Evolutionary conservation across 768 basidiomycete genomes (phyloP).

Genomic region (Floccularia luteovirens): DNA sequence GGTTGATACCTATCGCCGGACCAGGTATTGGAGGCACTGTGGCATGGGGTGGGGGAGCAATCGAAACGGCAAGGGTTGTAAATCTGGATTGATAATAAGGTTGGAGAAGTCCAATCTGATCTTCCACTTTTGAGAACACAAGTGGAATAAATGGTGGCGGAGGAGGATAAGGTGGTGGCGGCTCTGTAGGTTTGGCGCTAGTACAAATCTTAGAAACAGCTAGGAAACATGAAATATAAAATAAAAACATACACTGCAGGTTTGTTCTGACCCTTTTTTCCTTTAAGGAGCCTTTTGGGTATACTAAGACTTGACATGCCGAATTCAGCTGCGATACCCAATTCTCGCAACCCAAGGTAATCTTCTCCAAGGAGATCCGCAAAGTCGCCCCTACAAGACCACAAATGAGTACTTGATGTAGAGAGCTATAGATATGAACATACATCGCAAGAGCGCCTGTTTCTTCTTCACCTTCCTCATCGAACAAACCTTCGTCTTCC

Average conservation of each 20-base stretch:
- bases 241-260: constrained; percentile 39
- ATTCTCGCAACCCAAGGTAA: constrained; percentile 81
- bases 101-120: constrained; percentile 83
- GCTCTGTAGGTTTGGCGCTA: constrained; percentile 63
- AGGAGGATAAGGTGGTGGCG: constrained; percentile 77
- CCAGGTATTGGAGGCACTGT: constrained; percentile 8
- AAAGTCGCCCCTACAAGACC: constrained; percentile 63
- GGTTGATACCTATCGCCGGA: constrained; percentile 3
- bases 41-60: constrained; percentile 13
- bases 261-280: constrained; percentile 42
- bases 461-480: constrained; percentile 40
- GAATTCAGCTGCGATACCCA: constrained; percentile 83
- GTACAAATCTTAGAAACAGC: constrained; percentile 2
- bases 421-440: constrained; percentile 5
- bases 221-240: constrained; percentile 1
- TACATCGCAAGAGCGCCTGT: constrained; percentile 31
- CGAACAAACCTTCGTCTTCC: constrained; percentile 47
- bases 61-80: constrained; percentile 24
- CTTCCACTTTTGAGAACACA: constrained; percentile 52
- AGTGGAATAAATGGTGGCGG: constrained; percentile 78
- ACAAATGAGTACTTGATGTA: constrained; percentile 1
- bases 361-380: constrained; percentile 87
- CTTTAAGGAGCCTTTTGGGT: constrained; percentile 70
- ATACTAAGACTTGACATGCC: constrained; percentile 72
- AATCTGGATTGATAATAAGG: constrained; percentile 64